phyloP scores from a whole-genome alignment of 2,329 filamentous ascomycete species.

The Aspergillus quadricinctus region DNA sequence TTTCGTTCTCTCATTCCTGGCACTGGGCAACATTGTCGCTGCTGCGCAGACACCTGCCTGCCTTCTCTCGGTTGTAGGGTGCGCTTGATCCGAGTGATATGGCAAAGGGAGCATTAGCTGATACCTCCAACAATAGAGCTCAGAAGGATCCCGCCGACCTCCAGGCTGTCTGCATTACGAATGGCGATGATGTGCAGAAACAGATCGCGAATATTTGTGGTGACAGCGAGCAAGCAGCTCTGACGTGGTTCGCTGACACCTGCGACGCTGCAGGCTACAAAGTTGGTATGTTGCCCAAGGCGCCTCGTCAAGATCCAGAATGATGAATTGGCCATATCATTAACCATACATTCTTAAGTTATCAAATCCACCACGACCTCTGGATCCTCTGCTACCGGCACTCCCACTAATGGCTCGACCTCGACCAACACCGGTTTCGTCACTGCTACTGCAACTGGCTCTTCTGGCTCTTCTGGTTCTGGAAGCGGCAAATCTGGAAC shows the following conservation, averaged over 20 bases:
- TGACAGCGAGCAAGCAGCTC: conserved; percentile 27
- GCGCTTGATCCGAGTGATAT: conserved; percentile 16
- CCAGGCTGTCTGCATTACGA: conserved; percentile 35
- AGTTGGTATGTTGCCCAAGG: conserved; percentile 30
- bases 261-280: conserved; percentile 38
- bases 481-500: conserved; percentile 11
- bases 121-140: conserved; percentile 23
- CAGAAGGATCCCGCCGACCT: conserved; percentile 36
- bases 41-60: conserved; percentile 47
- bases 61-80: conserved; percentile 50
- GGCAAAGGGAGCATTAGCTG: conserved; percentile 12
- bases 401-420: conserved; percentile 11
- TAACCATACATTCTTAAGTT: conserved; percentile 2
- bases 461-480: conserved; percentile 11
- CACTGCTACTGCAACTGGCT: conserved; percentile 11
- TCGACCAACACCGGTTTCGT: conserved; percentile 6
- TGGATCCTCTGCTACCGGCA: conserved; percentile 22
- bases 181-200: conserved; percentile 32
- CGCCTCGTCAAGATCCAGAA: neutral
- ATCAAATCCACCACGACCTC: conserved; percentile 12
- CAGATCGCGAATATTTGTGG: conserved; percentile 35
- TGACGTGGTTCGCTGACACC: conserved; percentile 36
- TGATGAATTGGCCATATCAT: conserved; percentile 2
- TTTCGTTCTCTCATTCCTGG: conserved; percentile 42
- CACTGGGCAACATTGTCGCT: conserved; percentile 40